Evolutionary conservation across 768 basidiomycete species (phyloP).

Genomic region (Lactifluus hygrophoroides): DNA sequence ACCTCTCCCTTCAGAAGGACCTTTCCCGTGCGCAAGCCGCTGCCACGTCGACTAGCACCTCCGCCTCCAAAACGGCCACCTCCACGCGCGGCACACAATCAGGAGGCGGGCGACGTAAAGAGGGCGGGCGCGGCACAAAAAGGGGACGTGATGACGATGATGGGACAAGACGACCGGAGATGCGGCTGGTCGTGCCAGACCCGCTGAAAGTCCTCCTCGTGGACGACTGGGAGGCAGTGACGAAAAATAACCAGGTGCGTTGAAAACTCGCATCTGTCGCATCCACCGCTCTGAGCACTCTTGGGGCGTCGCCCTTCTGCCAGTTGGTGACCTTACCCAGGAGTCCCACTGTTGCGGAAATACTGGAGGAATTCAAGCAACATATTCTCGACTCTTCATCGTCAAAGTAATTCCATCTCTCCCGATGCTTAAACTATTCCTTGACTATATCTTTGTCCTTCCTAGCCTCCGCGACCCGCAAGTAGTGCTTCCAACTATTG

Average conservation of each 20-base stretch:
- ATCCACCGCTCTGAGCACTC: not conserved
- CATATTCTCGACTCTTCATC: slow-evolving; percentile 44
- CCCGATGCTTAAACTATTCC: not conserved
- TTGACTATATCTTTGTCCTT: not conserved
- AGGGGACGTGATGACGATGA: slow-evolving; percentile 79
- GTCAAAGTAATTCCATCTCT: slow-evolving; percentile 33
- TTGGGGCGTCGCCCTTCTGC: not conserved
- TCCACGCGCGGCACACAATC: slow-evolving; percentile 21
- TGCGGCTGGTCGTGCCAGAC: slow-evolving; percentile 87
- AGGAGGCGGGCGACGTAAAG: slow-evolving; percentile 37
- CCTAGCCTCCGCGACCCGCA: slow-evolving; percentile 59
- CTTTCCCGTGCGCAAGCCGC: slow-evolving; percentile 43
- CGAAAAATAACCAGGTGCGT: slow-evolving; percentile 83
- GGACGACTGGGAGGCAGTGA: slow-evolving; percentile 97
- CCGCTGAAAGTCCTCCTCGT: slow-evolving; percentile 82
- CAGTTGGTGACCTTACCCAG: slow-evolving; percentile 84
- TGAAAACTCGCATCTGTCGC: not conserved
- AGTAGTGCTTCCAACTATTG: slow-evolving; percentile 67
- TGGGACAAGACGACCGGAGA: slow-evolving; percentile 68
- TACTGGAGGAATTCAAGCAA: slow-evolving; percentile 71
- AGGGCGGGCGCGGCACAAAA: slow-evolving; percentile 59
- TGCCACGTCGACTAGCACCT: slow-evolving; percentile 30
- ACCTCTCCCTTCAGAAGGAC: slow-evolving; percentile 67
- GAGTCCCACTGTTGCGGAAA: slow-evolving; percentile 62
- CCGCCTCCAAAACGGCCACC: slow-evolving; percentile 25